Evolutionary conservation across 1,139 yeast genomes (phyloP), one percentile per base, ranked within the genome.

Genomic region (Meyerozyma smithsonii): DNA sequence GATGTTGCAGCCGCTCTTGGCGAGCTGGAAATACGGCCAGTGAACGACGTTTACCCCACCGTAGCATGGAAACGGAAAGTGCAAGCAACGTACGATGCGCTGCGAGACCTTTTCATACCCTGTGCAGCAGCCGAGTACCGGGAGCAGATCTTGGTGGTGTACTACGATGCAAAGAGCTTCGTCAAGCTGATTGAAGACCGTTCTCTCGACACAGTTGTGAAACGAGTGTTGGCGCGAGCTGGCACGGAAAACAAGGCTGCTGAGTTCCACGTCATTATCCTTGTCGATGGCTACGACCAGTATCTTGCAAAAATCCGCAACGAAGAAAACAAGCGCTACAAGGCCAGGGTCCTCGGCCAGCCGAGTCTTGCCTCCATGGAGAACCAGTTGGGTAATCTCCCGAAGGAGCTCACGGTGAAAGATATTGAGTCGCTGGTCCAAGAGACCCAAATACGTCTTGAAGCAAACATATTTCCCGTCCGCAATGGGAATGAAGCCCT

Each of bases 21-120:
- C 18, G 39, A 45, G 7, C 39, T 55, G 5, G 37, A 38, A 6
- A 45, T 50, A 5, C 45, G 53, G 20, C 39, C 36, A 6, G 46
- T 47, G 17, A 39, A 42, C 30, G 42, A 49, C 14, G 54, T 51
- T 5, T 18, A 55, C 4, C 73, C 74, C 0, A 38, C 63, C 8
- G 58, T 70, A 5, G 48, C 47, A 34, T 71, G 75, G 74, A 59
- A 56, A 40, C 50, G 77, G 8, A 50, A 53, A 19, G 56, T 63
- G 4, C 56, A 46, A 20, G 66, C 81, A 1, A 50, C 55, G 1
- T 80, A 77, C 51, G 73, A 74, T 48, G 48, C 59, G 14, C 55
- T 50, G 3, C 61, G 63, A 35, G 84, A 79, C 46, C 51, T 72
- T 0, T 83, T 79, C 46, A 66, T 76, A 7, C 89, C 90, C 0